These are phyloP conservation scores for Penicillium sp. DNA, from an alignment of 2,329 filamentous ascomycete genomes.

Conservation along the genomic window DNA sequence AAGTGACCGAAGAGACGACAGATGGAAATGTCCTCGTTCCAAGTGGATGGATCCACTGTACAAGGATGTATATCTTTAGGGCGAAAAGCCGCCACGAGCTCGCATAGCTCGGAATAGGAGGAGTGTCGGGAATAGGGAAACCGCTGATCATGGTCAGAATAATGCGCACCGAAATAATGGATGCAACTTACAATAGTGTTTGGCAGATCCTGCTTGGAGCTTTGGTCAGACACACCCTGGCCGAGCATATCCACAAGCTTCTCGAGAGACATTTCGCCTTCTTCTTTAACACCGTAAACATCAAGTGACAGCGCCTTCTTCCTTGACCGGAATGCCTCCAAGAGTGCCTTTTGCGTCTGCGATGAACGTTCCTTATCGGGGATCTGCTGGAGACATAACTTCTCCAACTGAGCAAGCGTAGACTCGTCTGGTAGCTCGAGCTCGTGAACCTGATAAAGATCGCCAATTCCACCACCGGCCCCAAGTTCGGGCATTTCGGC, in stretches of 20 bases:
- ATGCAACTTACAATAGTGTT: slow-evolving; percentile 35
- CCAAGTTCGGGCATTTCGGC: slow-evolving; percentile 69
- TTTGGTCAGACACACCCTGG: slow-evolving; percentile 15
- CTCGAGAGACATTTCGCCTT: slow-evolving; percentile 37
- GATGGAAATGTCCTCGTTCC: slow-evolving; percentile 65
- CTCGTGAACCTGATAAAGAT: slow-evolving; percentile 67
- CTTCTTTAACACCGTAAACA: slow-evolving; percentile 37
- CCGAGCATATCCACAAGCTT: slow-evolving; percentile 34
- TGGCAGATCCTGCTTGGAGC: slow-evolving; percentile 17
- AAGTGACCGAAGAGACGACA: slow-evolving; percentile 66
- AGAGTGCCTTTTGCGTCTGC: slow-evolving; percentile 30
- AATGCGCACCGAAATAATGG: background rate
- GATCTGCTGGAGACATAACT: slow-evolving; percentile 48
- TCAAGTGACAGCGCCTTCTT: slow-evolving; percentile 39
- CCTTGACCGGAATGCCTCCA: slow-evolving; percentile 32
- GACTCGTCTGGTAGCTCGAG: slow-evolving; percentile 56
- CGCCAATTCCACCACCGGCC: slow-evolving; percentile 74
- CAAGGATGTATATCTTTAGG: slow-evolving; percentile 81
- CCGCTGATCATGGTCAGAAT: slow-evolving; percentile 32
- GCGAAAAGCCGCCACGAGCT: slow-evolving; percentile 64
- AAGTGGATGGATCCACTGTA: slow-evolving; percentile 64
- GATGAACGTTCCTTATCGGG: slow-evolving; percentile 28
- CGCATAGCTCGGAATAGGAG: slow-evolving; percentile 74
- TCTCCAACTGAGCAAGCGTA: slow-evolving; percentile 53
- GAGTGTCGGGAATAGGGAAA: slow-evolving; percentile 92